Conservation (phyloP, 805 yeast species). For the Lipomyces sp. region DNA sequence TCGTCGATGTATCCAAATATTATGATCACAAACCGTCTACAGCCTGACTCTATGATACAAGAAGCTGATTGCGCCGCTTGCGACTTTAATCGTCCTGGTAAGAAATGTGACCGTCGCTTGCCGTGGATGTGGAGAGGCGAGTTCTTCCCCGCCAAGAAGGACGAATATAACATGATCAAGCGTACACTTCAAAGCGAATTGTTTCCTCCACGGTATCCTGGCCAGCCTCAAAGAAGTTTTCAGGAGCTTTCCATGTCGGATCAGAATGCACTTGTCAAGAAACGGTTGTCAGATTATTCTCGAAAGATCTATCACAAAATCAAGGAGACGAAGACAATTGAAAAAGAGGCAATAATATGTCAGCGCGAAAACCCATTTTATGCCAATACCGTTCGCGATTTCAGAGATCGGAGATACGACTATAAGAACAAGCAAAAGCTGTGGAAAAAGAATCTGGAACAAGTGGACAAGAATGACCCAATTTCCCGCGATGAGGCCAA, state of each 20-base stretch:
- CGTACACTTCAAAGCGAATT: constrained; percentile 75
- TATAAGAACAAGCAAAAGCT: constrained; percentile 89
- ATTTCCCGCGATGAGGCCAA: constrained; percentile 80
- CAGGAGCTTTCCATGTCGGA: constrained; percentile 74
- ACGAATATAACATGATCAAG: constrained; percentile 86
- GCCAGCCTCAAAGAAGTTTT: constrained; percentile 59
- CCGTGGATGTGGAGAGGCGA: constrained; percentile 99
- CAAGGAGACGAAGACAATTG: constrained; percentile 77
- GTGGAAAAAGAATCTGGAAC: constrained; percentile 80
- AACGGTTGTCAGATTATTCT: constrained; percentile 78
- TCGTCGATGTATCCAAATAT: constrained; percentile 99
- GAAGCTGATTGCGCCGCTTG: constrained; percentile 97
- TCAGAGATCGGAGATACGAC: constrained; percentile 94
- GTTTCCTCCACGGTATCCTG: constrained; percentile 60
- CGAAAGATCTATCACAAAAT: constrained; percentile 78
- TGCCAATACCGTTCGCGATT: constrained; percentile 87
- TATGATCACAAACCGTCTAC: constrained; percentile 94
- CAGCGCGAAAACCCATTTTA: constrained; percentile 98
- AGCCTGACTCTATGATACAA: constrained; percentile 94
- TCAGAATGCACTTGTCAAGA: constrained; percentile 71
- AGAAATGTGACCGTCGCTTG: constrained; percentile 82
- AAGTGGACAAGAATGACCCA: constrained; percentile 52
- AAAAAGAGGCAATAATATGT: constrained; percentile 89
- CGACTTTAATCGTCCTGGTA: constrained; percentile 94
- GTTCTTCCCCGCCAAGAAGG: constrained; percentile 82